phyloP scores from a whole-genome alignment of 352 stramenopile genomes.

The Plasmopara muralis region DNA sequence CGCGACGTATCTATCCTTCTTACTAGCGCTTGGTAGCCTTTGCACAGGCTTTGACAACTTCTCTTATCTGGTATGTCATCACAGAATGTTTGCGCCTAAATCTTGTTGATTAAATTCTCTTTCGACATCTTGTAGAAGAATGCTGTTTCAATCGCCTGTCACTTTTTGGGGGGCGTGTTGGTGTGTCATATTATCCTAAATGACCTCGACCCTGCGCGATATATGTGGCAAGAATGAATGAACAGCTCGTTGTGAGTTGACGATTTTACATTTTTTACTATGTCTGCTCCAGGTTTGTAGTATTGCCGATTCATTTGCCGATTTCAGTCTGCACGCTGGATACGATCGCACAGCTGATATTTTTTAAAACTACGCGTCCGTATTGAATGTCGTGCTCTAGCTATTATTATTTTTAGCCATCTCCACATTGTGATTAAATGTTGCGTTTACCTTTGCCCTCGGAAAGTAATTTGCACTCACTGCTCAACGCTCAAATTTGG shows the following conservation, averaged over 20 bases:
- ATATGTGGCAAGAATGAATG: slow-evolving; percentile 36
- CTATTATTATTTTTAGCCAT: too few relatives aligned
- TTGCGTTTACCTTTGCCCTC: too few relatives aligned
- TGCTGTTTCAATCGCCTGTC: slow-evolving; percentile 40
- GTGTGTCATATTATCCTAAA: slow-evolving; percentile 46
- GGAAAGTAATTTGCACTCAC: too few relatives aligned
- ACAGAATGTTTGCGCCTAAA: background rate
- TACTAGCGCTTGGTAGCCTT: slow-evolving; percentile 28
- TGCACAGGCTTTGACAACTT: slow-evolving; percentile 48
- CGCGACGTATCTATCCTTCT: slow-evolving; percentile 38
- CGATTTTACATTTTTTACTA: background rate
- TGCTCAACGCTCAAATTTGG: too few relatives aligned
- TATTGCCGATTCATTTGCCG: slow-evolving; percentile 31
- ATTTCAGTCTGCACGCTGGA: slow-evolving; percentile 28
- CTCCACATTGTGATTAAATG: too few relatives aligned
- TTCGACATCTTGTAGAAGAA: slow-evolving; percentile 29
- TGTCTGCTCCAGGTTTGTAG: slow-evolving; percentile 23
- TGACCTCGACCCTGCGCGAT: slow-evolving; percentile 24
- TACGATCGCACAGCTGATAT: slow-evolving; percentile 21
- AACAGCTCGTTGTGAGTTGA: background rate
- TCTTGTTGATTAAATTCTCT: background rate
- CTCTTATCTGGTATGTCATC: slow-evolving; percentile 26
- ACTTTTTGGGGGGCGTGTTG: slow-evolving; percentile 61
- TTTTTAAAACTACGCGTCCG: slow-evolving; percentile 19
- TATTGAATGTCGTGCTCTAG: too few relatives aligned